These are phyloP conservation scores for Takakia lepidozioides DNA, from an alignment of 225 moss, liverwort and hornwort genomes.

Conservation along the genomic window DNA sequence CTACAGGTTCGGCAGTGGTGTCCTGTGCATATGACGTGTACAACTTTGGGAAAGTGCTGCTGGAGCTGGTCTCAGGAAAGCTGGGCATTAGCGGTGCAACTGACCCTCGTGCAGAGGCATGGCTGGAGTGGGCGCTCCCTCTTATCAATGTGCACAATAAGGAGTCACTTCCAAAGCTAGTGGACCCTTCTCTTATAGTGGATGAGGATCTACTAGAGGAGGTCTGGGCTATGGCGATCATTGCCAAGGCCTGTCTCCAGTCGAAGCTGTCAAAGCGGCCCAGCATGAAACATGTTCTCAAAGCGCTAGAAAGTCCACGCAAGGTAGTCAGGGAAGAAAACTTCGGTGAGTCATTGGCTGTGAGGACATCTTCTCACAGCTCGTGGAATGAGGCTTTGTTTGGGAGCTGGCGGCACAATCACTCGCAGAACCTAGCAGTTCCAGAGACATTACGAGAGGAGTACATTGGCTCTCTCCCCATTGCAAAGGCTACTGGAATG, in stretches of 20 bases:
- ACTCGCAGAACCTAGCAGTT: slow-evolving; percentile 40
- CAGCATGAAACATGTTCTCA: slow-evolving; percentile 84
- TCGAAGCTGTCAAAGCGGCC: slow-evolving; percentile 78
- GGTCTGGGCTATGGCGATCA: slow-evolving; percentile 97
- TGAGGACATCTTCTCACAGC: slow-evolving; percentile 84
- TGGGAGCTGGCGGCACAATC: slow-evolving; percentile 78
- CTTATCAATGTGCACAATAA: slow-evolving; percentile 88
- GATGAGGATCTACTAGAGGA: slow-evolving; percentile 93
- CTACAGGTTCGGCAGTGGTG: slow-evolving; percentile 71
- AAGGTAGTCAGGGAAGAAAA: slow-evolving; percentile 91
- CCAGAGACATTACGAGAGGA: slow-evolving; percentile 62
- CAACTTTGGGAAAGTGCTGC: slow-evolving; percentile 78
- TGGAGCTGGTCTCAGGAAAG: slow-evolving; percentile 91
- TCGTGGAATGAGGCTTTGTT: slow-evolving; percentile 98
- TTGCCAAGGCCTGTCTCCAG: slow-evolving; percentile 84
- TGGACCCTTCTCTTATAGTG: slow-evolving; percentile 87
- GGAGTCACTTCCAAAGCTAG: slow-evolving; percentile 77
- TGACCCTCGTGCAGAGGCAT: slow-evolving; percentile 71
- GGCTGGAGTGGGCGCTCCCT: slow-evolving; percentile 96
- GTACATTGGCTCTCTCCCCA: slow-evolving; percentile 35
- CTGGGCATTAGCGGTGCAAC: slow-evolving; percentile 74
- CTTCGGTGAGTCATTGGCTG: slow-evolving; percentile 66
- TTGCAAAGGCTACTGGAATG: slow-evolving; percentile 31
- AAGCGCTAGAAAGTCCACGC: slow-evolving; percentile 89
- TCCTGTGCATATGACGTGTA: slow-evolving; percentile 72